These are phyloP conservation scores for Trypanosoma platydactyli DNA, from an alignment of 208 protist species.

Conservation along the genomic window DNA sequence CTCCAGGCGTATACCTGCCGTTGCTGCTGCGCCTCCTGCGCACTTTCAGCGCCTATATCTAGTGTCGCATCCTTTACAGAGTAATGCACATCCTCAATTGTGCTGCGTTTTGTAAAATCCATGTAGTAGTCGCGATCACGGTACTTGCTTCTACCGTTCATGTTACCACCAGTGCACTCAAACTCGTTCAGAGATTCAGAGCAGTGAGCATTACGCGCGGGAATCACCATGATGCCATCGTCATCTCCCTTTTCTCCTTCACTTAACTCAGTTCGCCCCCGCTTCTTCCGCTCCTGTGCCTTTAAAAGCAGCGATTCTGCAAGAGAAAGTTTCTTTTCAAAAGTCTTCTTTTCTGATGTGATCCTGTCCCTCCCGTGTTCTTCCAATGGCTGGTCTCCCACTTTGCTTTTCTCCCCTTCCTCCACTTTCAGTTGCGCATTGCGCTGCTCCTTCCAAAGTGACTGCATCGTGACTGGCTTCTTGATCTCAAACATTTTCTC, in stretches of 20 bases:
- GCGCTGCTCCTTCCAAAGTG: constrained; percentile 29
- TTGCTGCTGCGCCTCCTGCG: constrained; percentile 80
- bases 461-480: constrained; percentile 66
- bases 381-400: constrained; percentile 14
- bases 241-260: constrained; percentile 10
- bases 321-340: constrained; percentile 58
- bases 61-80: constrained; percentile 88
- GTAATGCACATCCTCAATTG: constrained; percentile 81
- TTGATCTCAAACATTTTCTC: constrained; percentile 80
- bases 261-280: constrained; percentile 40
- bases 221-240: constrained; percentile 18
- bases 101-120: constrained; percentile 54
- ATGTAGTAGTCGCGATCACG: constrained; percentile 85
- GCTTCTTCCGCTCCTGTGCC: constrained; percentile 84
- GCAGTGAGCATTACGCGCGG: constrained; percentile 8
- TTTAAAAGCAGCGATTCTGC: constrained; percentile 77
- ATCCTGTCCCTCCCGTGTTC: neutral
- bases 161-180: neutral
- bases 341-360: constrained; percentile 1
- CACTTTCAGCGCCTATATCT: constrained; percentile 85
- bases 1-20: constrained; percentile 91
- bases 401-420: constrained; percentile 12
- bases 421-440: neutral
- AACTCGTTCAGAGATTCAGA: neutral
- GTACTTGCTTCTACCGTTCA: constrained; percentile 53